Conservation (phyloP, 345 rosid species). For the Fremontodendron californicum region DNA sequence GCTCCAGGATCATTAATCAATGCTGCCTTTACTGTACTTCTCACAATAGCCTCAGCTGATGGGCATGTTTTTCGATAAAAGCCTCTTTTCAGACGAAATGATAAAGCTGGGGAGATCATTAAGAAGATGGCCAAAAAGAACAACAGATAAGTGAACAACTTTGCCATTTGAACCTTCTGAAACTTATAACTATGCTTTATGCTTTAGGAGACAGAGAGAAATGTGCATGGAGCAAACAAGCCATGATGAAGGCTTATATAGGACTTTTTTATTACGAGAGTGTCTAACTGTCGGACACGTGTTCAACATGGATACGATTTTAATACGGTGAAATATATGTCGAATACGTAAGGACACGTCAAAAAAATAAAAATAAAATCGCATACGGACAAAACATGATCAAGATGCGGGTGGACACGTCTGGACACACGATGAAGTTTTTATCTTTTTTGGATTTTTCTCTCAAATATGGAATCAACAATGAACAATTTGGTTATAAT, state of each 20-base stretch:
- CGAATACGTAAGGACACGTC: no score
- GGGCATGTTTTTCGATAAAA: constrained; percentile 3
- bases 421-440: no score
- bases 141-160: not conserved
- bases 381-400: no score
- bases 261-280: no score
- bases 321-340: no score
- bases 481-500: no score
- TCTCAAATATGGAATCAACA: no score
- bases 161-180: not conserved
- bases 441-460: no score
- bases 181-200: not conserved
- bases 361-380: no score
- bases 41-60: not conserved
- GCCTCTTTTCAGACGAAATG: not conserved
- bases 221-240: not conserved
- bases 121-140: not conserved
- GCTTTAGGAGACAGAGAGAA: not conserved
- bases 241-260: not conserved
- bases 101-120: not conserved
- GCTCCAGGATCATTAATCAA: not conserved
- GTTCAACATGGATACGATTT: no score
- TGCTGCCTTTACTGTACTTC: not conserved
- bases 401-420: no score
- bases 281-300: no score